Evolutionary conservation across 768 basidiomycete species (phyloP).

Genomic region (Thelephora ganbajun): DNA sequence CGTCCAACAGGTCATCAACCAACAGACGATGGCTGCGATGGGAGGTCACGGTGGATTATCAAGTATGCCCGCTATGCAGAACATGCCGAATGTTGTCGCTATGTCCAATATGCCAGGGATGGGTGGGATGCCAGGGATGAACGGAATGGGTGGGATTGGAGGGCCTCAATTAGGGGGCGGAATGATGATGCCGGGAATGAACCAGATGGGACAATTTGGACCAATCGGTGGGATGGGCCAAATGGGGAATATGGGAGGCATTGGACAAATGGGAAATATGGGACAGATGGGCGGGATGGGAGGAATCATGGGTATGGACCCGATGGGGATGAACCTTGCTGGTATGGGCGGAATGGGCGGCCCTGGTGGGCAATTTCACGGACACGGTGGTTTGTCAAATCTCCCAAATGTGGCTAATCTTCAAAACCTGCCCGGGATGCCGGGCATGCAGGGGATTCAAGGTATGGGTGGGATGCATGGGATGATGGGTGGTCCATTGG

Average conservation of each 20-base stretch:
- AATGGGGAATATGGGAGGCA: constrained; percentile 9
- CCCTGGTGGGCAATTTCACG: constrained; percentile 16
- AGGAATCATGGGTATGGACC: constrained; percentile 25
- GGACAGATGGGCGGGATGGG: constrained; percentile 18
- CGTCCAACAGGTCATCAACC: neutral
- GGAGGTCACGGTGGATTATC: constrained; percentile 12
- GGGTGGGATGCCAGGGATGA: constrained; percentile 4
- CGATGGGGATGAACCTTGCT: constrained; percentile 22
- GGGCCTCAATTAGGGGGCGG: neutral
- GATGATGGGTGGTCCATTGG: neutral
- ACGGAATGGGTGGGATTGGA: neutral
- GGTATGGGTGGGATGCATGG: constrained; percentile 14
- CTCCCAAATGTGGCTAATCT: constrained; percentile 17
- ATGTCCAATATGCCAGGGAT: constrained; percentile 12
- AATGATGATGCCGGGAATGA: constrained; percentile 6
- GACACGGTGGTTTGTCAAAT: constrained; percentile 15
- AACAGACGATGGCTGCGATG: constrained; percentile 8
- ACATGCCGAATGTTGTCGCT: constrained; percentile 21
- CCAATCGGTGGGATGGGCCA: constrained; percentile 5
- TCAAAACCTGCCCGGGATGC: constrained; percentile 28
- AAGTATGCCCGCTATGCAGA: constrained; percentile 28
- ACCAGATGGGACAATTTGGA: neutral
- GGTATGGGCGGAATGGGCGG: constrained; percentile 23
- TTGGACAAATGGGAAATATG: constrained; percentile 7
- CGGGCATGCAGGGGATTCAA: constrained; percentile 19